Percentiles rank a stretch among this genome's conserved stretches.
Conservation (phyloP, 2,329 filamentous ascomycete species). For the Colletotrichum kahawae region DNA sequence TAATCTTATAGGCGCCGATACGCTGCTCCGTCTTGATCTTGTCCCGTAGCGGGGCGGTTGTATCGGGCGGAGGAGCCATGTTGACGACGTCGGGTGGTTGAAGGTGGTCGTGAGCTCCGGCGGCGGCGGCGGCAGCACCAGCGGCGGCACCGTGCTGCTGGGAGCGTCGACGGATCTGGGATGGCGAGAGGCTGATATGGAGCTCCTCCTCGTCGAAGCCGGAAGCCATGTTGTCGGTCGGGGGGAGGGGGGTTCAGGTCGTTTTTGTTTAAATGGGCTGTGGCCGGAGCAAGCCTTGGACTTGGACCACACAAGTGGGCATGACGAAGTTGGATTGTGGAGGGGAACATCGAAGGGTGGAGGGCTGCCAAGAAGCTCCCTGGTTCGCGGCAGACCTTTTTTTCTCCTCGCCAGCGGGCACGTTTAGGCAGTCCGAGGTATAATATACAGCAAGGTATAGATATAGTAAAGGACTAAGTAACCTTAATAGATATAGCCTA, state of each 20-base stretch:
- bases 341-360: conserved; percentile 16
- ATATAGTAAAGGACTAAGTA: too few relatives aligned
- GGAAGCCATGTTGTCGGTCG: conserved; percentile 48
- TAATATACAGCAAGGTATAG: too few relatives aligned
- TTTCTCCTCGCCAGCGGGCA: not conserved
- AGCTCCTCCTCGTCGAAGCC: conserved; percentile 83
- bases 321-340: conserved; percentile 24
- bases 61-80: conserved; percentile 33
- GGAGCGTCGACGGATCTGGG: conserved; percentile 60
- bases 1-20: conserved; percentile 88
- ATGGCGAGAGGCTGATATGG: conserved; percentile 66
- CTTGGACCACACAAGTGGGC: conserved; percentile 22
- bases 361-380: conserved; percentile 21
- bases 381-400: conserved; percentile 6
- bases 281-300: conserved; percentile 20
- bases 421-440: not conserved
- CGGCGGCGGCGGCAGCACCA: conserved; percentile 20
- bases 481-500: too few relatives aligned
- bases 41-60: conserved; percentile 35
- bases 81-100: conserved; percentile 32
- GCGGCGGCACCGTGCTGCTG: conserved; percentile 19
- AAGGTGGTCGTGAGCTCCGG: conserved; percentile 25
- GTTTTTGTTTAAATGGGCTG: conserved; percentile 22
- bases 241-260: conserved; percentile 3
- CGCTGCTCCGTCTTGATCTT: conserved; percentile 76